Conservation (phyloP, 306 rosid species). For the Cucumis cinereus region DNA sequence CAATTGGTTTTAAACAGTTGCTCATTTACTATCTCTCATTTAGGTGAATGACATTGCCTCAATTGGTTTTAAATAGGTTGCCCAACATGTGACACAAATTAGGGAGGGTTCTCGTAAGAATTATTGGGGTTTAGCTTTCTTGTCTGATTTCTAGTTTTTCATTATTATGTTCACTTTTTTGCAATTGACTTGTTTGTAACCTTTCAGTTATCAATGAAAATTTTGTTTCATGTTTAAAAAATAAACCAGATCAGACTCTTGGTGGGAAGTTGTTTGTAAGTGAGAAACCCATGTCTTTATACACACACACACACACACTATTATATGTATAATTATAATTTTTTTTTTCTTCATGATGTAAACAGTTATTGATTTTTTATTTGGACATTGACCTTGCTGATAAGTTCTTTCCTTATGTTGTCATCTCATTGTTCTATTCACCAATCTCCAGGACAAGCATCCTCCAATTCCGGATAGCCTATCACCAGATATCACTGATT, state of each 20-base stretch:
- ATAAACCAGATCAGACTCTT: background rate
- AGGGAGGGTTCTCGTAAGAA: background rate
- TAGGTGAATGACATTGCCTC: background rate
- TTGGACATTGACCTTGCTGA: background rate
- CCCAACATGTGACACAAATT: background rate
- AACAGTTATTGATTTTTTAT: background rate
- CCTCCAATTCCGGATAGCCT: constrained; percentile 97
- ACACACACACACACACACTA: no score
- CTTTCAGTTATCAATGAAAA: background rate
- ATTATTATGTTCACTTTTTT: background rate
- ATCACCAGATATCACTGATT: constrained; percentile 88
- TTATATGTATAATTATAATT: no score
- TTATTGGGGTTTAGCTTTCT: background rate
- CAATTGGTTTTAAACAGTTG: background rate
- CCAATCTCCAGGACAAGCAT: constrained; percentile 65
- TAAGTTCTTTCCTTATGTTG: background rate
- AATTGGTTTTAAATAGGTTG: background rate
- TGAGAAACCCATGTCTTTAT: background rate
- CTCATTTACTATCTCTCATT: background rate
- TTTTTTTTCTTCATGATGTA: background rate
- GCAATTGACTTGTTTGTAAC: background rate
- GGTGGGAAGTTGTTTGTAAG: background rate
- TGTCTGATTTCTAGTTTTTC: background rate
- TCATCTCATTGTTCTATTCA: constrained; percentile 6
- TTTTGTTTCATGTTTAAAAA: background rate